Base-by-base conservation (phyloP, 169 alveolate genomes). In the Cryptosporidium ubiquitum region DNA sequence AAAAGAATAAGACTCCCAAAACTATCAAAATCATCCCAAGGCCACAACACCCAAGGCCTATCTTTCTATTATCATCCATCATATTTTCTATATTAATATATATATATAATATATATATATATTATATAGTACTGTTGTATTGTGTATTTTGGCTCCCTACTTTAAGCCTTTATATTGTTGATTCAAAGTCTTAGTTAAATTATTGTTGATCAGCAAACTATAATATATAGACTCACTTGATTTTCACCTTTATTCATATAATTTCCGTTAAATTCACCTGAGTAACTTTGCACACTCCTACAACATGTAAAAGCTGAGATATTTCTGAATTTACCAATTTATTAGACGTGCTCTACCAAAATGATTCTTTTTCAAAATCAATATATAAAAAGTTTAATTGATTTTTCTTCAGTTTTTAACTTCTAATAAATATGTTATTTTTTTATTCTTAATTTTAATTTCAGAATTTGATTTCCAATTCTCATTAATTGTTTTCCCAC, bases 21-120 rank as follows among this genome's bases (percentile, higher is more conserved):
- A 64, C 42, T n/a, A 79, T 79, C 44, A 79, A 79, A 42, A 79
- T 35, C 66, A 79, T 79, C 4, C 89, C 89, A 39, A 79, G 73
- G 12, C 89, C 89, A 64, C 89, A 79, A 29, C 73, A 79, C 9
- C 89, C 89, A 39, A 79, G 75, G 10, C 89, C 89, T 10, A 79
- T 14, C 23, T 79, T 79, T 29, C 89, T 58, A 64, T 79, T 79
- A 61, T 79, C 89, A 40, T 79, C 89, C 61, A 79, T 39, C 89
- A 79, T 79, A 6, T 74, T 58, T 39, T 14, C 55, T 47, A 47
- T 47, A 47, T 47, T 47, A 47, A 47, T 47, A 47, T 47, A 47
- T 42, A 12, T 42, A 42, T 42, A 47, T 47, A 5, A 47, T 20
- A 47, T 47, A 47, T 20, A 47, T 5, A 0, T 47, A 47, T 47